Conservation (phyloP, 1,139 yeast genomes). For the Taiozyma sp. region DNA sequence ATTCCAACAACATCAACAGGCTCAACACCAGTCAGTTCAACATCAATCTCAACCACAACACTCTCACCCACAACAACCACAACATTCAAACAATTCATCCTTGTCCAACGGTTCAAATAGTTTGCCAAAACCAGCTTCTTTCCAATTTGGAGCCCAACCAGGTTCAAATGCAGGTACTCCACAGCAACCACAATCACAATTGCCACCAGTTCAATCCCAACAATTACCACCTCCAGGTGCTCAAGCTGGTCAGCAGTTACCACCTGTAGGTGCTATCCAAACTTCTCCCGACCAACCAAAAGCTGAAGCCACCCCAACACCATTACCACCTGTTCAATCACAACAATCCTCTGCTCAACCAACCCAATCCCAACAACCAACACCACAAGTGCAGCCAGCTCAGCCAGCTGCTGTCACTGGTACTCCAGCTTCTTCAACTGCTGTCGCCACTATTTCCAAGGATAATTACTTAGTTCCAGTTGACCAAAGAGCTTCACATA, state of each 20-base stretch:
- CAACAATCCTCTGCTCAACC: constrained; percentile 20
- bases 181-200: constrained; percentile 26
- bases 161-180: constrained; percentile 19
- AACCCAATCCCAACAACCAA: constrained; percentile 12
- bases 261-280: constrained; percentile 21
- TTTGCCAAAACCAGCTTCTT: constrained; percentile 19
- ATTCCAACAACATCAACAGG: constrained; percentile 31
- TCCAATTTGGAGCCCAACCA: constrained; percentile 6
- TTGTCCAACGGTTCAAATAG: constrained; percentile 18
- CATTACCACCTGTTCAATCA: constrained; percentile 22
- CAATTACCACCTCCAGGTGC: constrained; percentile 24
- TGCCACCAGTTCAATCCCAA: constrained; percentile 23
- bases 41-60: constrained; percentile 19
- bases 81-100: constrained; percentile 2
- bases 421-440: constrained; percentile 18
- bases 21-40: constrained; percentile 22
- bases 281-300: constrained; percentile 25
- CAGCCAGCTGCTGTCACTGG: constrained; percentile 16
- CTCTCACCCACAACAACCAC: constrained; percentile 24
- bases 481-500: constrained; percentile 48
- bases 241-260: constrained; percentile 19
- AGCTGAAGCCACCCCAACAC: constrained; percentile 24
- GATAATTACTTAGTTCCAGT: constrained; percentile 32
- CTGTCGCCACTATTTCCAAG: constrained; percentile 22
- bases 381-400: constrained; percentile 6